A percentile compares a stretch with the other conserved stretches of the same genome.
These are phyloP conservation scores for Lanmaoa pseudosensibilis DNA, from an alignment of 768 basidiomycete species.

Conservation along the genomic window DNA sequence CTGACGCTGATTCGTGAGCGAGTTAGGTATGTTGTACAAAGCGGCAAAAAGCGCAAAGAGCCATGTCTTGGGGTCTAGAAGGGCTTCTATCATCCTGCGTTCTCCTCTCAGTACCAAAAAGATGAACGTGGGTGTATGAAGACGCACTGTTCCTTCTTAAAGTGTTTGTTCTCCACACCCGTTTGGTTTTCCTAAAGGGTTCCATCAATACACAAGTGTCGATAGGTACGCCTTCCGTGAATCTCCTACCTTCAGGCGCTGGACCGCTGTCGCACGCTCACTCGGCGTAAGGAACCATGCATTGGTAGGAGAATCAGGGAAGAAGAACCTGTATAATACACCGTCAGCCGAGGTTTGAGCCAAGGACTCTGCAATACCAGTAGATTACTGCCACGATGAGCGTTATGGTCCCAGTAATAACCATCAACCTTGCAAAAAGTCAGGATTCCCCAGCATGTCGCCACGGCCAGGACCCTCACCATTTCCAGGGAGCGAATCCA, in stretches of 20 bases:
- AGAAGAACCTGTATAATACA: conserved; percentile 48
- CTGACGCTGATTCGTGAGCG: conserved; percentile 64
- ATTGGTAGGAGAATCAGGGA: conserved; percentile 73
- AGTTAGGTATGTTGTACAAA: conserved; percentile 64
- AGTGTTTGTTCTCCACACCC: conserved; percentile 78
- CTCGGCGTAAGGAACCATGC: conserved; percentile 70
- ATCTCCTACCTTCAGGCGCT: conserved; percentile 55
- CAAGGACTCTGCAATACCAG: conserved; percentile 41
- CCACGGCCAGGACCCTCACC: conserved; percentile 36
- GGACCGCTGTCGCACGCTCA: conserved; percentile 64
- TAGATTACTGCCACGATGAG: conserved; percentile 50
- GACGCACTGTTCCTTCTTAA: conserved; percentile 76
- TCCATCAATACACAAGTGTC: not conserved
- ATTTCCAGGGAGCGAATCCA: conserved; percentile 71
- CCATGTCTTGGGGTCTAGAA: conserved; percentile 73
- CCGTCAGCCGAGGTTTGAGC: not conserved
- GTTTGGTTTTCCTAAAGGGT: conserved; percentile 64
- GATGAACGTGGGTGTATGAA: not conserved
- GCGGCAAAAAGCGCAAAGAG: conserved; percentile 69
- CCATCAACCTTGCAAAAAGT: conserved; percentile 52
- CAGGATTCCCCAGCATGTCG: not conserved
- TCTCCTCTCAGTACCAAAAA: not conserved
- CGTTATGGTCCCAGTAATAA: conserved; percentile 64
- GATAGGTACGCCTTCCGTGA: not conserved
- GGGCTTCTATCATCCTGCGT: conserved; percentile 63